These are phyloP conservation scores for Simplicillium sp. DNA, from an alignment of 2,329 filamentous ascomycete genomes.

Conservation along the genomic window DNA sequence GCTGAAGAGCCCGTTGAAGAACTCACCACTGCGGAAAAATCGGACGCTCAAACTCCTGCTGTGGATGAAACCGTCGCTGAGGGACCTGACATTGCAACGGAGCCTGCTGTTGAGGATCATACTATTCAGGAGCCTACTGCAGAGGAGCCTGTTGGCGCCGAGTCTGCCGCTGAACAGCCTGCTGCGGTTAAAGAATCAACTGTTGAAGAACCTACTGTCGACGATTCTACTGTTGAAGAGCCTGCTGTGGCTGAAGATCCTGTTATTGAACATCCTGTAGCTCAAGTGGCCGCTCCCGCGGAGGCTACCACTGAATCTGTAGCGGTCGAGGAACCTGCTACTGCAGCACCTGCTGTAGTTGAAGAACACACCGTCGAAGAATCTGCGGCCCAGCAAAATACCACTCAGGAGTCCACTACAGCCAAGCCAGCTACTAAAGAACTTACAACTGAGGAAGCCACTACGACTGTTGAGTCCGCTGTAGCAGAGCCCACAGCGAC, in stretches of 20 bases:
- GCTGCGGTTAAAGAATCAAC: no score
- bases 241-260: not conserved
- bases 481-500: no score
- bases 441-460: not conserved
- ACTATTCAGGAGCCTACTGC: not conserved
- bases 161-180: not conserved
- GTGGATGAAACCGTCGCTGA: conserved; percentile 1
- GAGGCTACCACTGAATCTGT: not conserved
- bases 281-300: not conserved
- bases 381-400: no score
- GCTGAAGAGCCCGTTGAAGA: conserved; percentile 6
- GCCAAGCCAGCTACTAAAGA: not conserved
- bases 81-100: no score
- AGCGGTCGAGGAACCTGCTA: not conserved
- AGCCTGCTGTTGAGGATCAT: not conserved
- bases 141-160: not conserved
- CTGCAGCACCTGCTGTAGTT: not conserved
- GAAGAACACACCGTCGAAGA: no score
- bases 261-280: not conserved
- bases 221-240: not conserved
- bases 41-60: conserved; percentile 2
- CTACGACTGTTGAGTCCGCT: not conserved
- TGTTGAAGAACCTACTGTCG: no score
- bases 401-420: not conserved
- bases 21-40: conserved; percentile 2